These are phyloP conservation scores for Darksidea phi DNA, from an alignment of 495 filamentous ascomycete species.

Conservation along the genomic window DNA sequence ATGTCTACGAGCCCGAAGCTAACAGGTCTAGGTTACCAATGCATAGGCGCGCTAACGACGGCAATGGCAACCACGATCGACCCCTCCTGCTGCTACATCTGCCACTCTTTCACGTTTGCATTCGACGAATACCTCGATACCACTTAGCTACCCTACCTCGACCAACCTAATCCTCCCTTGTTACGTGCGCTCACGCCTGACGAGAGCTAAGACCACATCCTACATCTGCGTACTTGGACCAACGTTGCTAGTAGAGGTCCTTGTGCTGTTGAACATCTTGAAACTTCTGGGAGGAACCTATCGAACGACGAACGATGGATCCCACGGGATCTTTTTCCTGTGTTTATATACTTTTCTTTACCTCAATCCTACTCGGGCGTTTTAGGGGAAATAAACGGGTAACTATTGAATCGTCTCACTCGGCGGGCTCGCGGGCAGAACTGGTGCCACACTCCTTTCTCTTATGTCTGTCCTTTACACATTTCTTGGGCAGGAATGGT, in stretches of 20 bases:
- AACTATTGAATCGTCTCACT: background rate
- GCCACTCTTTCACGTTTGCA: background rate
- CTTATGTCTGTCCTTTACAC: background rate
- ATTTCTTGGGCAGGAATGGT: too few species aligned
- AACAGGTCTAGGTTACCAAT: slow-evolving; percentile 35
- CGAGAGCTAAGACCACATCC: slow-evolving; percentile 31
- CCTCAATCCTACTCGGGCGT: background rate
- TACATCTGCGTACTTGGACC: slow-evolving; percentile 7
- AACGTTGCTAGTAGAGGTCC: slow-evolving; percentile 1
- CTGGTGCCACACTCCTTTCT: background rate
- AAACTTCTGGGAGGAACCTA: too few species aligned
- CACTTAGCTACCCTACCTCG: background rate
- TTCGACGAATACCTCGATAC: background rate
- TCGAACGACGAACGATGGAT: too few species aligned
- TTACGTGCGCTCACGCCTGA: slow-evolving; percentile 29
- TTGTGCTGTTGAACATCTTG: background rate
- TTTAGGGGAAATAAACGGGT: background rate
- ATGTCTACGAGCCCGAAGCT: background rate
- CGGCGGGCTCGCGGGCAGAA: background rate
- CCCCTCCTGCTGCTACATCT: background rate
- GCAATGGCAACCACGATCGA: slow-evolving; percentile 2
- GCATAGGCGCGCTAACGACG: slow-evolving; percentile 14
- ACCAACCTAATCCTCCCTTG: slow-evolving; percentile 16
- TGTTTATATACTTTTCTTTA: slow-evolving; percentile 5
- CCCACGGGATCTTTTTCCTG: background rate